phyloP scores from a whole-genome alignment of 2,329 filamentous ascomycete species.

The Fusarium transvaalense region DNA sequence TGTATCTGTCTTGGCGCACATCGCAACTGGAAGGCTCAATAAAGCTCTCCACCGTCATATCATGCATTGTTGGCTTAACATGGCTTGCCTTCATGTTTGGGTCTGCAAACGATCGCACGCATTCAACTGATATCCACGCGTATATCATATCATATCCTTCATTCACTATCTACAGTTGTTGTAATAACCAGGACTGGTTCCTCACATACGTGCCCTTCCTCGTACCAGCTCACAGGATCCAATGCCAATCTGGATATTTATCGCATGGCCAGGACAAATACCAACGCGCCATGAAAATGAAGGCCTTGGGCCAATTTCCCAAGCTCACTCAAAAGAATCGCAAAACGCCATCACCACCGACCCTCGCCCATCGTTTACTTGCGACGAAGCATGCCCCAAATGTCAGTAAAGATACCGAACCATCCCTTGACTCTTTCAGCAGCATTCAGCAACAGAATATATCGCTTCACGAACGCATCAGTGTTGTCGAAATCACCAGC shows the following conservation, averaged over 20 bases:
- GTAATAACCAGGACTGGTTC: not conserved
- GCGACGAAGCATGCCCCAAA: constrained; percentile 42
- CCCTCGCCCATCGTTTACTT: constrained; percentile 25
- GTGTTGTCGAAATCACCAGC: constrained; percentile 68
- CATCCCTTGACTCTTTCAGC: constrained; percentile 65
- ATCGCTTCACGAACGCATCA: constrained; percentile 67
- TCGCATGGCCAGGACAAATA: not conserved
- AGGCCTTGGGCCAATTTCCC: not conserved
- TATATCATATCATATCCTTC: not conserved
- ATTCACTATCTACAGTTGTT: not conserved
- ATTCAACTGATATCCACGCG: too few relatives aligned
- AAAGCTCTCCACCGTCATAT: not conserved
- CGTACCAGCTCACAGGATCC: not conserved
- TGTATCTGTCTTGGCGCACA: not conserved
- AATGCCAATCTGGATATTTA: not conserved
- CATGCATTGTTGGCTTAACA: not conserved
- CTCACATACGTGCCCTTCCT: not conserved
- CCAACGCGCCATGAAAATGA: not conserved
- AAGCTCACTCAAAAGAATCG: not conserved
- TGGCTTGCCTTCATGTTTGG: not conserved
- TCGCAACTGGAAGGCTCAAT: not conserved
- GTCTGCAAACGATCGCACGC: too few relatives aligned
- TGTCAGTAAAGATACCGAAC: constrained; percentile 59
- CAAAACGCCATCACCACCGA: not conserved
- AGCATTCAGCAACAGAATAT: constrained; percentile 66